Evolutionary conservation across 768 basidiomycete genomes (phyloP).

Genomic region (Boletus pseudo-olivaceus): DNA sequence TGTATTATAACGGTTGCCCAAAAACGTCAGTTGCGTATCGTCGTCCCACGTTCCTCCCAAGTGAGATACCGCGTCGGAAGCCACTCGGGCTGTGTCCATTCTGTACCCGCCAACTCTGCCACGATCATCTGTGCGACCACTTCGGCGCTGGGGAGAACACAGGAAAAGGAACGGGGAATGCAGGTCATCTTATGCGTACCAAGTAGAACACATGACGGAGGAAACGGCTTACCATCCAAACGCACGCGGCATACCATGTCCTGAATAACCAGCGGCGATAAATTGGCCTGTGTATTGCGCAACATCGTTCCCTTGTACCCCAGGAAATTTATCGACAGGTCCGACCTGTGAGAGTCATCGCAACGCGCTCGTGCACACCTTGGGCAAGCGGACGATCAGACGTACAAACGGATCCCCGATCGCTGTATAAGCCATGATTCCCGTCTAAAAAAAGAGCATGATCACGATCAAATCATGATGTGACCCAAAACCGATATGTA

Average conservation of each 20-base stretch:
- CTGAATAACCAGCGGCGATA: conserved; percentile 68
- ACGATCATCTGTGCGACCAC: conserved; percentile 56
- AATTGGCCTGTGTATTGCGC: conserved; percentile 54
- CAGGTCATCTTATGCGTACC: not conserved
- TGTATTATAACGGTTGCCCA: not conserved
- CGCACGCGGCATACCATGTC: conserved; percentile 79
- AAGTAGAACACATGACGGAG: not conserved
- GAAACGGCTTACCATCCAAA: conserved; percentile 49
- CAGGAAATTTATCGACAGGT: conserved; percentile 41
- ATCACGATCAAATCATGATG: not conserved
- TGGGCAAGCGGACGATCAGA: not conserved
- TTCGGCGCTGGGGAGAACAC: conserved; percentile 47
- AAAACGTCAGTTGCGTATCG: not conserved
- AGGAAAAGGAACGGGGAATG: not conserved
- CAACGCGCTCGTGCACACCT: too few species aligned
- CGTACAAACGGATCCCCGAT: conserved; percentile 65
- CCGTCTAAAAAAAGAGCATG: conserved; percentile 47
- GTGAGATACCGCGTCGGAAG: conserved; percentile 55
- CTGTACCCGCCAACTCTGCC: conserved; percentile 40
- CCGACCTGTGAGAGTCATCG: conserved; percentile 47
- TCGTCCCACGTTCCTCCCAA: conserved; percentile 11
- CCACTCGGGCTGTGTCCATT: conserved; percentile 59
- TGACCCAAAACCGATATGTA: not conserved
- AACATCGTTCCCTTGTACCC: conserved; percentile 9
- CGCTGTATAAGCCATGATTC: conserved; percentile 76